Evolutionary conservation across 768 basidiomycete species (phyloP).

Genomic region (Lentinula detonsa): DNA sequence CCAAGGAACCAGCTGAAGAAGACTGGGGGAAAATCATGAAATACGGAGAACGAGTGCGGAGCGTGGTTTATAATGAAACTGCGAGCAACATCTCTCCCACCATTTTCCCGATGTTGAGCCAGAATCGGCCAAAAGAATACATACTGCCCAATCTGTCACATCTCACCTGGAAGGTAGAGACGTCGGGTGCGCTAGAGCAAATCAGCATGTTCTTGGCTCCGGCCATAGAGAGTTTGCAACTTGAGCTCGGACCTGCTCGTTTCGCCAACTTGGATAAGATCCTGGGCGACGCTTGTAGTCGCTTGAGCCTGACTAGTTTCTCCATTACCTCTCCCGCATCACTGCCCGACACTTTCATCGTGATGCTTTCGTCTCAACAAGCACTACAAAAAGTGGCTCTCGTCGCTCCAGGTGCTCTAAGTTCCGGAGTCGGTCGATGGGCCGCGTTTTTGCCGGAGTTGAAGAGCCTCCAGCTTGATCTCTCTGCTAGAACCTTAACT

Average conservation of each 20-base stretch:
- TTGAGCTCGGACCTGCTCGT: constrained; percentile 52
- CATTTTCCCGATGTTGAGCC: constrained; percentile 63
- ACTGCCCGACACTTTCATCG: constrained; percentile 67
- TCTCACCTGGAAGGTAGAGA: constrained; percentile 69
- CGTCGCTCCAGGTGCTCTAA: constrained; percentile 70
- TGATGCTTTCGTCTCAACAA: constrained; percentile 54
- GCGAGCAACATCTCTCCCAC: constrained; percentile 57
- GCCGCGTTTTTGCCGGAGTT: constrained; percentile 56
- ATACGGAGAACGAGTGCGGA: constrained; percentile 64
- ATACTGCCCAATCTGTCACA: constrained; percentile 67
- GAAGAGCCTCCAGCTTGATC: constrained; percentile 62
- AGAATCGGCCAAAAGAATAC: constrained; percentile 53
- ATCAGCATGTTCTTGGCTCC: constrained; percentile 61
- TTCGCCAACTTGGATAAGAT: constrained; percentile 56
- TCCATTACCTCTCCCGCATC: constrained; percentile 65
- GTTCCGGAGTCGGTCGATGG: constrained; percentile 70
- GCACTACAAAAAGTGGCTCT: constrained; percentile 56
- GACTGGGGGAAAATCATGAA: constrained; percentile 66
- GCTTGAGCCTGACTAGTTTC: constrained; percentile 59
- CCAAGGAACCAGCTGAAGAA: constrained; percentile 52
- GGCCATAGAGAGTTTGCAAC: constrained; percentile 49
- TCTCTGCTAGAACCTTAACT: constrained; percentile 59
- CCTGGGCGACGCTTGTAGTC: constrained; percentile 57
- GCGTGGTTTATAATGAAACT: constrained; percentile 64
- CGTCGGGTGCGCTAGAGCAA: constrained; percentile 57